Evolutionary conservation across 495 filamentous ascomycete genomes (phyloP).

Genomic region (Choiromyces venosus): DNA sequence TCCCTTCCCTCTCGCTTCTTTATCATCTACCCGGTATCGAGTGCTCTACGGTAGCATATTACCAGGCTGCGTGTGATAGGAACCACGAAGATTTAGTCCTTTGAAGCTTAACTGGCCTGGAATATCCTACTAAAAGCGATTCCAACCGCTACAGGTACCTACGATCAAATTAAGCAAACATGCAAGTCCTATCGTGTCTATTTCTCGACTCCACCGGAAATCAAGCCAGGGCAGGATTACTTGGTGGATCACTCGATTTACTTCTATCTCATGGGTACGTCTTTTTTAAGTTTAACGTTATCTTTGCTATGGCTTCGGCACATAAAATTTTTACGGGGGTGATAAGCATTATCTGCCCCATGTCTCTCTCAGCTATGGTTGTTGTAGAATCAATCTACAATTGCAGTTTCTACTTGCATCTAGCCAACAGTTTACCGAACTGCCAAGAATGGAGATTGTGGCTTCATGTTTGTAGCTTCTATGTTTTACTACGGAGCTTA

Average conservation of each 20-base stretch:
- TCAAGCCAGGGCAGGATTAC: slow-evolving; percentile 91
- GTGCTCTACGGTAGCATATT: neutral
- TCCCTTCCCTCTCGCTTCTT: neutral
- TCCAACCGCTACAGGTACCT: slow-evolving; percentile 55
- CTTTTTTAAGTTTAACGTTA: slow-evolving; percentile 1
- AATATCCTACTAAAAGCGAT: slow-evolving; percentile 2
- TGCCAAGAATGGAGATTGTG: neutral
- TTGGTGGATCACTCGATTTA: slow-evolving; percentile 98
- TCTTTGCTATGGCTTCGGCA: neutral
- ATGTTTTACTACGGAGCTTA: neutral
- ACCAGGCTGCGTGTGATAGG: neutral
- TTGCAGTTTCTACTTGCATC: neutral
- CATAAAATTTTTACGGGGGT: neutral
- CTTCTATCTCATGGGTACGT: slow-evolving; percentile 92
- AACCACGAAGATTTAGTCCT: neutral
- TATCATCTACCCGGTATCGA: neutral
- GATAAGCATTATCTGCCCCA: neutral
- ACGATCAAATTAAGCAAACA: slow-evolving; percentile 81
- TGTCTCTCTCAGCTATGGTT: neutral
- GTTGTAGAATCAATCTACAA: neutral
- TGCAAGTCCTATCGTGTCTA: slow-evolving; percentile 96
- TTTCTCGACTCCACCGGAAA: slow-evolving; percentile 82
- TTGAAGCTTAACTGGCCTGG: neutral
- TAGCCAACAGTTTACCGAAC: neutral
- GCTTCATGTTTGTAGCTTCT: neutral